A percentile compares a stretch with the other conserved stretches of the same genome.
Conservation (phyloP, 352 stramenopile genomes). For the Pythium phragmitis region DNA sequence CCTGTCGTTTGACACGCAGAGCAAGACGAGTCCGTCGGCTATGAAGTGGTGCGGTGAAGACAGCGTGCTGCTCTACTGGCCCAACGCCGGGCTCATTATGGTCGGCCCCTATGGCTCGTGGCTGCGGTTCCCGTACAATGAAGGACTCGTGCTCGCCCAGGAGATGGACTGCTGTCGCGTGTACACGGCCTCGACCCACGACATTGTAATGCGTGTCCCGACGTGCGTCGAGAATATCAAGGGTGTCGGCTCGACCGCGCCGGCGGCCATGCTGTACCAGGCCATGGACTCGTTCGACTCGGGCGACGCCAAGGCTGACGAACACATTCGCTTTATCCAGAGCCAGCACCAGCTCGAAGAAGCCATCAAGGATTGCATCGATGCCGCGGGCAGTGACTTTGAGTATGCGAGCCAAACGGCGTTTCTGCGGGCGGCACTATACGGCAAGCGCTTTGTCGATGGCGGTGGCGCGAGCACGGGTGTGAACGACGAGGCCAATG, state of each 20-base stretch:
- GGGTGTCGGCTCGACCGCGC: slow-evolving; percentile 81
- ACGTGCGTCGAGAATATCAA: slow-evolving; percentile 86
- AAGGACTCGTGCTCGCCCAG: slow-evolving; percentile 63
- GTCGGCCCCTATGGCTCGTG: slow-evolving; percentile 85
- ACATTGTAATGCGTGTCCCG: slow-evolving; percentile 87
- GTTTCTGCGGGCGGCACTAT: slow-evolving; percentile 73
- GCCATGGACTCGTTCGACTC: slow-evolving; percentile 88
- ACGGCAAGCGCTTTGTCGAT: slow-evolving; percentile 59
- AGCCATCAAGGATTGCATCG: slow-evolving; percentile 87
- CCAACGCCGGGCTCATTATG: slow-evolving; percentile 78
- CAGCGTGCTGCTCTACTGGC: slow-evolving; percentile 88
- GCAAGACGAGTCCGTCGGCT: slow-evolving; percentile 60
- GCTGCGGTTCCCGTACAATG: slow-evolving; percentile 81
- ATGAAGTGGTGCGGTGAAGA: slow-evolving; percentile 92
- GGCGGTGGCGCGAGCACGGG: slow-evolving; percentile 38
- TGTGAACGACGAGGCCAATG: background rate
- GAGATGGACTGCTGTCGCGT: slow-evolving; percentile 63
- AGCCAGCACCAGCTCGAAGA: slow-evolving; percentile 75
- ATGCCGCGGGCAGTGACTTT: slow-evolving; percentile 85
- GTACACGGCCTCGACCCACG: slow-evolving; percentile 54
- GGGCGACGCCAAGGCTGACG: slow-evolving; percentile 84
- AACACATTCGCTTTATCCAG: slow-evolving; percentile 89
- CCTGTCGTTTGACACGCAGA: slow-evolving; percentile 86
- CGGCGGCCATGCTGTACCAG: slow-evolving; percentile 90
- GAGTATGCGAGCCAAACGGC: slow-evolving; percentile 79